Base-by-base conservation (phyloP, 306 rosid genomes). In the Sicyos baderoa region DNA sequence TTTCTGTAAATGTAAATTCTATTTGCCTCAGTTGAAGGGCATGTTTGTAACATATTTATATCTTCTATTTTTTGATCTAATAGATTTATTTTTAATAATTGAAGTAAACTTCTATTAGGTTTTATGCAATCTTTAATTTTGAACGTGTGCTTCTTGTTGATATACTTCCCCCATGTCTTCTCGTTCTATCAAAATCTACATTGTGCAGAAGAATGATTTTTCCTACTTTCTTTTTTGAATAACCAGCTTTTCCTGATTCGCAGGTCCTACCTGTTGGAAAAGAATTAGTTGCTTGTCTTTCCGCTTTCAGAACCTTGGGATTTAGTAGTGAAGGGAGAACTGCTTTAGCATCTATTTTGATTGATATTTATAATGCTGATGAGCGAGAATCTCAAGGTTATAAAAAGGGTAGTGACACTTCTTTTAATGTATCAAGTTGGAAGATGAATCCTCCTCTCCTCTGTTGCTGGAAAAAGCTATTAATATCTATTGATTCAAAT, bases 241-340 rank as follows among this genome's bases (percentile, higher is more conserved):
- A 15, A 49, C 71, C 76, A 55, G 77, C 53, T 4, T 72, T 8
- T 71, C 25, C 68, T 64, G 32, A 79, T 89, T 48, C 78, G 72
- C 79, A 93, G 99, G 97, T 85, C 73, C 84, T 93, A 49, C 97
- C 95, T 56, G 84, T 80, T 75, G 99, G 99, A 57, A 90, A 82
- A 75, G 99, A 93, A 84, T 82, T 90, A 79, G 86, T 86, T 64
- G 94, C 93, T 29, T 86, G 94, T 75, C 91, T 93, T 66, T 52
- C 85, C 37, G 85, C 94, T 58, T 86, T 93, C 75, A 82, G 84
- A 79, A 94, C 79, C 65, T 75, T 93, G 70, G 89, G 91, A 79
- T 81, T 85, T 54, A 84, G 85, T 74, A 67, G 53, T 81, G 87
- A 82, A 74, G 97, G 95, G 76, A 86, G 64, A 84, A 81, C 50